Base-by-base conservation (phyloP, 495 filamentous ascomycete species). In the Astrothelium macrocarpum region DNA sequence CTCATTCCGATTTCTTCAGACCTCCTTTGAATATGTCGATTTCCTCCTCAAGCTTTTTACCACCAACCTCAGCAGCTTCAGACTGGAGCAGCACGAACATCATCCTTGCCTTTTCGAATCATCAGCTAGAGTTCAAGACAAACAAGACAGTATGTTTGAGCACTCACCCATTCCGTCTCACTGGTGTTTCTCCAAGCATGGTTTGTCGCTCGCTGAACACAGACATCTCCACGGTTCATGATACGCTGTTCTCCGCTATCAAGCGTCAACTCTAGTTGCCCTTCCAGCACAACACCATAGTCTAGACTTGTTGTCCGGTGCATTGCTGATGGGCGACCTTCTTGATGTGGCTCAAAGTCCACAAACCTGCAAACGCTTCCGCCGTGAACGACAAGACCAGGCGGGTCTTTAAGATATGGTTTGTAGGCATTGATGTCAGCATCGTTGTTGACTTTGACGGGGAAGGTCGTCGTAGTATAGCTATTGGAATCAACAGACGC, bases 231-330 rank as follows among this genome's bases (percentile, higher is more conserved):
- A 2, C 79, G 70, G 66, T 75, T 72, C 81, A 90, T 75, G 5
- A 71, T 64, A 62, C 76, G 73, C 59, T 69, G 72, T 68, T 83
- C 85, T 0, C 87, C 81, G 67, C 72, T 65, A 70, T 89, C 87
- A 14, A 90, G 72, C 7, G 81, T 71, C 72, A 84, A 79, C 67
- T 82, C 84, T 23, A 87, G 72, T 68, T 81, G 71, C 0, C 90
- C 90, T 70, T 91, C 88, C n/a, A 94, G 63, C 29, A 94, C 82
- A 62, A 91, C 79, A 2, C 88, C 88, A 60, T 88, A 91, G 66
- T 93, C 90, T 2, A 94, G 73, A 18, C 80, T 85, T 68, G 85
- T 79, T 2, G 90, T 91, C 0, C 88, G 79, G 64, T 92, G 90
- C 81, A 92, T 83, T 62, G 79, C 77, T 65, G 77, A 80, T 26